Evolutionary conservation across 805 yeast species (phyloP).

Genomic region (Cephaloascus fragrans): DNA sequence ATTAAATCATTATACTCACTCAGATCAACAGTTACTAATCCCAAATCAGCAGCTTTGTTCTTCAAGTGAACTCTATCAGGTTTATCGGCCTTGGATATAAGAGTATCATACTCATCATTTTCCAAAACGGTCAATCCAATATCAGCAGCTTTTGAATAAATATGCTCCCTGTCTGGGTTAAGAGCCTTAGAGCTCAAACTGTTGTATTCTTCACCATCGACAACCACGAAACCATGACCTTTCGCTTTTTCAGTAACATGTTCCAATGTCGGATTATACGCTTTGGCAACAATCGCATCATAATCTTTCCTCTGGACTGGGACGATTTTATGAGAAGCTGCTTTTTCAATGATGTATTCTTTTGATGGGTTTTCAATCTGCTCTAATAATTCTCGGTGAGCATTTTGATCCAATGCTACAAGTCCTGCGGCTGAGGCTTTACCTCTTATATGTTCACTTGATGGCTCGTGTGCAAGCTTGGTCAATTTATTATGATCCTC

Average conservation of each 20-base stretch:
- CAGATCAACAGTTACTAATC: slow-evolving; percentile 7
- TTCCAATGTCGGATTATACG: neutral
- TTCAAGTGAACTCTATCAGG: slow-evolving; percentile 9
- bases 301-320: neutral
- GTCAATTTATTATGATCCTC: neutral
- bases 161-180: slow-evolving; percentile 5
- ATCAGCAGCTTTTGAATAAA: slow-evolving; percentile 1
- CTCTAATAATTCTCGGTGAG: neutral
- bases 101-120: slow-evolving; percentile 2
- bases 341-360: slow-evolving; percentile 2
- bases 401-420: neutral
- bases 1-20: slow-evolving; percentile 9
- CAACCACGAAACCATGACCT: neutral
- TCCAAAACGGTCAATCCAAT: neutral
- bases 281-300: neutral
- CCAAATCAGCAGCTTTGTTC: slow-evolving; percentile 9
- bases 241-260: neutral
- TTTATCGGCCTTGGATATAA: slow-evolving; percentile 6
- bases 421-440: slow-evolving; percentile 1
- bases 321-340: neutral
- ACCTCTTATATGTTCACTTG: neutral
- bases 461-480: slow-evolving; percentile 3
- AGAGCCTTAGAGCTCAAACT: slow-evolving; percentile 1
- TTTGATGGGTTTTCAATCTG: slow-evolving; percentile 2
- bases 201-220: neutral